phyloP scores from a whole-genome alignment of 148 eudicot species.

The Arbutus unedo region DNA sequence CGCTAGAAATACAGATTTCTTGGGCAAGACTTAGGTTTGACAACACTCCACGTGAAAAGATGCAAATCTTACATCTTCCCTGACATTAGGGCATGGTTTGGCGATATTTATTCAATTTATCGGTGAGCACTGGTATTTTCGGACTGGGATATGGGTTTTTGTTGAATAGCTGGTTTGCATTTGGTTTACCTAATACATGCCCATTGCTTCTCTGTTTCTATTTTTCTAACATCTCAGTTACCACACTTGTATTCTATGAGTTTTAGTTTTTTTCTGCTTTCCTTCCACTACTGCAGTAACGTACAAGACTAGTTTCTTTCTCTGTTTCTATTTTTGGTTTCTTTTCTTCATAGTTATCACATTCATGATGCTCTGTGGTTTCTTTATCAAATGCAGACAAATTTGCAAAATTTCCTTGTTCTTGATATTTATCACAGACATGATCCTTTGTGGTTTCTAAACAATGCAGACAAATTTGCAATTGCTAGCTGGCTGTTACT shows the following conservation, averaged over 20 bases:
- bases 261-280: background rate
- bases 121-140: background rate
- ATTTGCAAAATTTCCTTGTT: background rate
- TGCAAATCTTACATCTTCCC: background rate
- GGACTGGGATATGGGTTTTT: background rate
- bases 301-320: background rate
- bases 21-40: background rate
- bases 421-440: background rate
- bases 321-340: no score
- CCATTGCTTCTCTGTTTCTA: background rate
- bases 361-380: background rate
- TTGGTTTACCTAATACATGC: background rate
- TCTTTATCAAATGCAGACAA: background rate
- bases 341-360: background rate
- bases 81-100: background rate
- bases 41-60: background rate
- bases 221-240: background rate
- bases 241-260: background rate
- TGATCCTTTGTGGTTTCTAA: background rate
- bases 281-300: background rate
- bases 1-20: background rate
- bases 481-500: constrained; percentile 77
- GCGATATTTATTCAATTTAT: background rate
- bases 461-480: constrained; percentile 74
- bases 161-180: background rate